Conservation (phyloP, 208 protist species). For the Angomonas ambiguus region DNA sequence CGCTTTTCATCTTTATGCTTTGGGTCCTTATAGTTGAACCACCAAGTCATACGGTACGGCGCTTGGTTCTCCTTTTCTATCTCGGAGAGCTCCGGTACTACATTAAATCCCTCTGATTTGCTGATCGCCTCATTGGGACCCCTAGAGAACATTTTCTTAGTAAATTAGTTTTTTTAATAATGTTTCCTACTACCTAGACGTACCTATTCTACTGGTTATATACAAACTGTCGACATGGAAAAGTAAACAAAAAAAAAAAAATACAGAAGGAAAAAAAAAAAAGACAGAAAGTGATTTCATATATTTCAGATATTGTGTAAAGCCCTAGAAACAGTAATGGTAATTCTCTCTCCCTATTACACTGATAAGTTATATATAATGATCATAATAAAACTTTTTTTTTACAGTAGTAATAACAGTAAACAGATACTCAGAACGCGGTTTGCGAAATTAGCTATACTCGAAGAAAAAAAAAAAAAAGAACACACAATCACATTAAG, state of each 20-base stretch:
- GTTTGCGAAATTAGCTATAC: background rate
- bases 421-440: slow-evolving; percentile 13
- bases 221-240: background rate
- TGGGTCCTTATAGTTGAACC: slow-evolving; percentile 56
- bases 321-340: too few species aligned
- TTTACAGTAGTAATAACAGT: slow-evolving; percentile 1
- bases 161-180: background rate
- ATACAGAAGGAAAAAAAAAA: slow-evolving; percentile 15
- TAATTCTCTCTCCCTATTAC: too few species aligned
- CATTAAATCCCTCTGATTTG: slow-evolving; percentile 51
- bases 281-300: background rate
- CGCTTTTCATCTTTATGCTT: slow-evolving; percentile 23
- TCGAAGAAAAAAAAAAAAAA: slow-evolving; percentile 16
- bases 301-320: slow-evolving; percentile 2
- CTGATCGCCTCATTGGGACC: slow-evolving; percentile 50
- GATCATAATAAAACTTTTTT: too few species aligned
- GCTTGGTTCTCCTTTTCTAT: slow-evolving; percentile 25
- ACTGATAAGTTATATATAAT: too few species aligned
- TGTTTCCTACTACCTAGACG: too few species aligned
- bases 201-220: slow-evolving; percentile 7
- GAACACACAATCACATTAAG: slow-evolving; percentile 1
- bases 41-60: slow-evolving; percentile 54
- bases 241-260: slow-evolving; percentile 15
- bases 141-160: slow-evolving; percentile 50
- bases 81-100: slow-evolving; percentile 21